These are phyloP conservation scores for Rostrohypoxylon terebratum DNA, from an alignment of 495 filamentous ascomycete genomes.

Conservation along the genomic window DNA sequence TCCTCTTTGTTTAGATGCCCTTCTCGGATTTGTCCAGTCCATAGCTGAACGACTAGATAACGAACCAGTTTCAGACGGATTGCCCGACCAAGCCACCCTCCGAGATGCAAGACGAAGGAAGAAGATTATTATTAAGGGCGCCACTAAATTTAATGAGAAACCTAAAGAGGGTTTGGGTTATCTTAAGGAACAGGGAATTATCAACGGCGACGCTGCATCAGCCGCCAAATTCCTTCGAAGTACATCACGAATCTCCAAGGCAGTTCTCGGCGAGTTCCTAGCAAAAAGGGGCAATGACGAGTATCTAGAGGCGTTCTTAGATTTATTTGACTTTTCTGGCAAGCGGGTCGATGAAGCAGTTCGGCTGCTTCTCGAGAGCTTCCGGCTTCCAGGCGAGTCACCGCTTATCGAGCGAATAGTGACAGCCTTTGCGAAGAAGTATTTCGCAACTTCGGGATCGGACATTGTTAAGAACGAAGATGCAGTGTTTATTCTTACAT, in stretches of 20 bases:
- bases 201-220: constrained; percentile 76
- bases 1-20: constrained; percentile 90
- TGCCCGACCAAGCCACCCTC: constrained; percentile 72
- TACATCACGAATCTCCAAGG: constrained; percentile 89
- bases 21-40: constrained; percentile 90
- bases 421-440: constrained; percentile 85
- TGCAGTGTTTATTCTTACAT: constrained; percentile 89
- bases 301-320: constrained; percentile 84
- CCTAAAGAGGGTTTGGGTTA: constrained; percentile 91
- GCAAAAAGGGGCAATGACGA: constrained; percentile 88
- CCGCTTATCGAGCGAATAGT: constrained; percentile 93
- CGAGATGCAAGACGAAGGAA: constrained; percentile 80
- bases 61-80: constrained; percentile 70
- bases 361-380: constrained; percentile 86
- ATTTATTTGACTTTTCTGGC: constrained; percentile 84
- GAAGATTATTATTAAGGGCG: constrained; percentile 86
- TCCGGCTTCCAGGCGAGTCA: constrained; percentile 93
- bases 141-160: constrained; percentile 93
- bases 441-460: constrained; percentile 76
- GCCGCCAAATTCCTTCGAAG: constrained; percentile 87
- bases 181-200: constrained; percentile 84
- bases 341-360: constrained; percentile 92
- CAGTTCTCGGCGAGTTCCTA: constrained; percentile 87
- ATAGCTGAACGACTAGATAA: constrained; percentile 88
- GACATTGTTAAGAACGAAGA: constrained; percentile 88